Percentiles rank a stretch among this genome's conserved stretches.
phyloP scores from a whole-genome alignment of 306 rosid species.

The Argentina anserina region DNA sequence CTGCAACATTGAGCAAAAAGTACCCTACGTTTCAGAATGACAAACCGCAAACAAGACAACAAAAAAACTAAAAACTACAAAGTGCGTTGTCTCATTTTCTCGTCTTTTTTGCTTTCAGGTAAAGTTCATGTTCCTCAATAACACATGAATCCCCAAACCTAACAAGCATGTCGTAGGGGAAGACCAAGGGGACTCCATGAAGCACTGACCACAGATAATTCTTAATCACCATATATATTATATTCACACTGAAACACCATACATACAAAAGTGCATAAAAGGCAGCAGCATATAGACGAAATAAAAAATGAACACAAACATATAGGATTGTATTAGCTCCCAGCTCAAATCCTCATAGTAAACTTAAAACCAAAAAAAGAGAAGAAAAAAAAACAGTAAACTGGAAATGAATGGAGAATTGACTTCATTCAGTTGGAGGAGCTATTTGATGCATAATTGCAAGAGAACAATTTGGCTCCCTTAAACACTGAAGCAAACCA shows the following conservation, averaged over 20 bases:
- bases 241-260: background rate
- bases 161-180: background rate
- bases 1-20: constrained; percentile 41
- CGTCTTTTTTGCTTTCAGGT: background rate
- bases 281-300: background rate
- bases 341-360: background rate
- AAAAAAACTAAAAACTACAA: background rate
- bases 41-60: background rate
- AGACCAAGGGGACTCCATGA: background rate
- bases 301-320: background rate
- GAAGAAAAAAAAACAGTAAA: background rate
- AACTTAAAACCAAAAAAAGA: background rate
- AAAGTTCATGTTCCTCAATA: background rate
- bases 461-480: background rate
- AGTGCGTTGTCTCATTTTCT: too few species aligned
- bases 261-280: background rate
- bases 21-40: constrained; percentile 4
- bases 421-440: background rate
- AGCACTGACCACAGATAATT: background rate
- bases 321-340: background rate
- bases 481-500: background rate
- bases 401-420: background rate
- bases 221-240: background rate
- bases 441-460: background rate
- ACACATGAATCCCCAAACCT: background rate